Conservation (phyloP, 2,329 filamentous ascomycete species). For the Aspergillus floridensis region DNA sequence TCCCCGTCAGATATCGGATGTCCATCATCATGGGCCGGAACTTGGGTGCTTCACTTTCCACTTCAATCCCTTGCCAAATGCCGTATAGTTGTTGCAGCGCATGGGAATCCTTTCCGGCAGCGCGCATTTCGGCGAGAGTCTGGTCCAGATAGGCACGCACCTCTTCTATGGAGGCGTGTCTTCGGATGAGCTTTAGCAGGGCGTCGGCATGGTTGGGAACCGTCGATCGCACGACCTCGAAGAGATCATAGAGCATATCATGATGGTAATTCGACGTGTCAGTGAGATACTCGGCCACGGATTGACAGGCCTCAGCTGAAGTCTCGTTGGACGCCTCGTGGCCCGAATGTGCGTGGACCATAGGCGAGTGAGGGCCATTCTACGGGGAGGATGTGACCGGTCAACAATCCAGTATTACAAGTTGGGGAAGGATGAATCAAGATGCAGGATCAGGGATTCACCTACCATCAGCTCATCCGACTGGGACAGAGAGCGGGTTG, state of each 20-base stretch:
- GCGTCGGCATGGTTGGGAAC: slow-evolving; percentile 18
- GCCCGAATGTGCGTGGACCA: neutral
- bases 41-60: slow-evolving; percentile 20
- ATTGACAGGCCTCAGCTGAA: neutral
- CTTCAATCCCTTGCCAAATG: slow-evolving; percentile 16
- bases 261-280: slow-evolving; percentile 21
- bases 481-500: neutral
- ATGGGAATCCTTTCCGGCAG: slow-evolving; percentile 7
- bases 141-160: slow-evolving; percentile 25
- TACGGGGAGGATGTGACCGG: neutral
- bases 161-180: slow-evolving; percentile 24
- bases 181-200: slow-evolving; percentile 28
- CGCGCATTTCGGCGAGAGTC: slow-evolving; percentile 10
- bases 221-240: slow-evolving; percentile 25
- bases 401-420: neutral
- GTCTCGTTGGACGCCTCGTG: neutral
- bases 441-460: neutral
- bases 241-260: slow-evolving; percentile 28
- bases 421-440: neutral
- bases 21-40: slow-evolving; percentile 28
- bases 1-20: slow-evolving; percentile 25
- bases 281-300: neutral
- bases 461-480: neutral
- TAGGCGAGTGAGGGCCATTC: neutral
- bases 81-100: slow-evolving; percentile 12